phyloP scores from a whole-genome alignment of 1,139 yeast genomes.

The Blastobotrys serpentis region DNA sequence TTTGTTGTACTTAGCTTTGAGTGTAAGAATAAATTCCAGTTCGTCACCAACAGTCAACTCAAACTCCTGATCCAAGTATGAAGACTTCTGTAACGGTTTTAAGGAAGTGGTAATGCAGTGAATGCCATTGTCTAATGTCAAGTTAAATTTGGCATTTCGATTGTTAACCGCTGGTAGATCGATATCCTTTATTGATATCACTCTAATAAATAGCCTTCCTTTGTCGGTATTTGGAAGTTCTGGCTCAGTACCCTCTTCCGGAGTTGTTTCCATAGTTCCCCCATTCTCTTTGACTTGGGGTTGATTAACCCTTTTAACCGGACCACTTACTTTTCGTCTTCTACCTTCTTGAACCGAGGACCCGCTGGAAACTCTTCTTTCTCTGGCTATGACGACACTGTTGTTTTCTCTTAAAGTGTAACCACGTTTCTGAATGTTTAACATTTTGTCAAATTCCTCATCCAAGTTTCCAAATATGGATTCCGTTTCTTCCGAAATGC shows the following conservation, averaged over 20 bases:
- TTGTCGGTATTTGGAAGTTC: slow-evolving; percentile 48
- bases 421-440: slow-evolving; percentile 35
- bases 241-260: slow-evolving; percentile 21
- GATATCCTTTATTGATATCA: slow-evolving; percentile 59
- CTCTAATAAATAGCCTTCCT: slow-evolving; percentile 71
- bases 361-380: slow-evolving; percentile 20
- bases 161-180: slow-evolving; percentile 53
- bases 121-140: slow-evolving; percentile 84
- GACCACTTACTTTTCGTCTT: slow-evolving; percentile 29
- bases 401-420: slow-evolving; percentile 38
- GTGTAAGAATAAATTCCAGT: slow-evolving; percentile 68
- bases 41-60: slow-evolving; percentile 71
- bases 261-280: slow-evolving; percentile 16
- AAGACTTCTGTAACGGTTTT: slow-evolving; percentile 46
- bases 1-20: slow-evolving; percentile 63
- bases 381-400: slow-evolving; percentile 36
- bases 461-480: slow-evolving; percentile 42
- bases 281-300: slow-evolving; percentile 13
- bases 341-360: slow-evolving; percentile 17
- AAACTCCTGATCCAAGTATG: slow-evolving; percentile 72
- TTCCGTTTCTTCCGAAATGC: slow-evolving; percentile 41
- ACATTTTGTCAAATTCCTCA: slow-evolving; percentile 41
- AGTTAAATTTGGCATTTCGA: slow-evolving; percentile 62
- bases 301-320: slow-evolving; percentile 24
- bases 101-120: slow-evolving; percentile 79